phyloP scores from a whole-genome alignment of 2,329 filamentous ascomycete genomes.

The Ascochyta pisi region DNA sequence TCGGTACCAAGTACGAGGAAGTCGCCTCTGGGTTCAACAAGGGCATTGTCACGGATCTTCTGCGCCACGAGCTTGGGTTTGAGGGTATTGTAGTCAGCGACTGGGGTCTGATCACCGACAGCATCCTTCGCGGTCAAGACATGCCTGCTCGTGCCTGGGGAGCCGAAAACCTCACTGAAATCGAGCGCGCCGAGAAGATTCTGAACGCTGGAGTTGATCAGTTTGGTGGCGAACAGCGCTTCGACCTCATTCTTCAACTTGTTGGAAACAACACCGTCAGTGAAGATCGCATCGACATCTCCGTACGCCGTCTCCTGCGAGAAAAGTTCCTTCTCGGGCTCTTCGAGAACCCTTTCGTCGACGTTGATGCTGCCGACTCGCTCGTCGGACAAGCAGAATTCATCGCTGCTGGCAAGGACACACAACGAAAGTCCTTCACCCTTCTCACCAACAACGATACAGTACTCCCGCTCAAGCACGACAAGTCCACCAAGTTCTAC shows the following conservation, averaged over 20 bases:
- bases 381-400: conserved; percentile 57
- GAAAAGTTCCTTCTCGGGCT: conserved; percentile 62
- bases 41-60: conserved; percentile 57
- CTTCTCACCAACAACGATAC: conserved; percentile 47
- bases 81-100: conserved; percentile 61
- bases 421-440: conserved; percentile 48
- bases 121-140: conserved; percentile 51
- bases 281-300: conserved; percentile 56
- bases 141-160: conserved; percentile 61
- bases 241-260: conserved; percentile 58
- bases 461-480: conserved; percentile 37
- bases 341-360: conserved; percentile 61
- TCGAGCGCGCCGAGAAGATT: conserved; percentile 53
- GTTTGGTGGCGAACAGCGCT: conserved; percentile 58
- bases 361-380: conserved; percentile 51
- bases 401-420: conserved; percentile 45
- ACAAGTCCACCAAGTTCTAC: conserved; percentile 41
- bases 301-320: conserved; percentile 55
- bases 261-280: conserved; percentile 52
- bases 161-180: conserved; percentile 53
- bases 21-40: conserved; percentile 62
- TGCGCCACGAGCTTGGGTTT: conserved; percentile 58
- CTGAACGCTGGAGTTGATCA: conserved; percentile 61
- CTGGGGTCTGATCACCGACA: conserved; percentile 61
- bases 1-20: conserved; percentile 55